Evolutionary conservation across 306 rosid species (phyloP).

Genomic region (Castanea mollissima): DNA sequence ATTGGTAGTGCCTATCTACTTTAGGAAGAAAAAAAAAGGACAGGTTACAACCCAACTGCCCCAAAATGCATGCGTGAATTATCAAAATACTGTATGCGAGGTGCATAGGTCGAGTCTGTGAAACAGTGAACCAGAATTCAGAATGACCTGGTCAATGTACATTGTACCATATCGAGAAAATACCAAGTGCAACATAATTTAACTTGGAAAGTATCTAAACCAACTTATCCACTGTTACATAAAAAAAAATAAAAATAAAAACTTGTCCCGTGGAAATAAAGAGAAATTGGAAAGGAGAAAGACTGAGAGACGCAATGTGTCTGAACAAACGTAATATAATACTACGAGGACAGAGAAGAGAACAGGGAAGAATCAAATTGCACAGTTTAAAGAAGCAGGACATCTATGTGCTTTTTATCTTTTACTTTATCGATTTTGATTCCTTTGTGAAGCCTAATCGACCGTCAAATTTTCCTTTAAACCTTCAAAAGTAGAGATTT

Average conservation of each 20-base stretch:
- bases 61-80: neutral
- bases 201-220: neutral
- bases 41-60: neutral
- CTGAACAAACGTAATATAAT: neutral
- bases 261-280: neutral
- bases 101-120: neutral
- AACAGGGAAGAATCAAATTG: constrained; percentile 14
- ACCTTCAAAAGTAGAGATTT: neutral
- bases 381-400: constrained; percentile 1
- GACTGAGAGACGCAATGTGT: constrained; percentile 1
- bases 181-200: neutral
- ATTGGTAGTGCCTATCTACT: neutral
- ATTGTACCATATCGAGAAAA: neutral
- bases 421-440: constrained; percentile 20
- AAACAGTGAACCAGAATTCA: neutral
- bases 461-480: constrained; percentile 7
- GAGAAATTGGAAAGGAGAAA: neutral
- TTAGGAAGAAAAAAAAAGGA: neutral
- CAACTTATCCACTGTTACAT: neutral
- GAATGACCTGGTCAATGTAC: neutral
- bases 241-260: neutral
- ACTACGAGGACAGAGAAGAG: constrained; percentile 1
- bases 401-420: neutral
- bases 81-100: neutral
- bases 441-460: constrained; percentile 14